Percentiles rank a stretch among this genome's conserved stretches.
These are phyloP conservation scores for Colletotrichum brevisporum DNA, from an alignment of 2,329 filamentous ascomycete species.

Conservation along the genomic window DNA sequence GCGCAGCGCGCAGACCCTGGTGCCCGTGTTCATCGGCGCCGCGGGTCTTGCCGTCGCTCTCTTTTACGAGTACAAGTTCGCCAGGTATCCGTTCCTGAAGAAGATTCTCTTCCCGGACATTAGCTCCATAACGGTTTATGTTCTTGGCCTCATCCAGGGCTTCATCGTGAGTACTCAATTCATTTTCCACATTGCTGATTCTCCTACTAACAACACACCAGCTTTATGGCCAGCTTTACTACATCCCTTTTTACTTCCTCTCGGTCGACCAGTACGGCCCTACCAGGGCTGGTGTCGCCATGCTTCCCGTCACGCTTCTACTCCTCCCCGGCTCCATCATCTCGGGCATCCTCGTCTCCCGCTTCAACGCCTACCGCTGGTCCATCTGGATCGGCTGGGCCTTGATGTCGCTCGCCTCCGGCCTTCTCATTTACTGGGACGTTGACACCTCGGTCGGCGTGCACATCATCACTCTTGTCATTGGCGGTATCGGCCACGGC, in stretches of 20 bases:
- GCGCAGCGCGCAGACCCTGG: slow-evolving; percentile 55
- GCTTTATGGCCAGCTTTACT: slow-evolving; percentile 51
- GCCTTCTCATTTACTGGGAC: slow-evolving; percentile 42
- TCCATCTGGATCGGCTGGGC: slow-evolving; percentile 55
- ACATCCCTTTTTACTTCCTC: slow-evolving; percentile 56
- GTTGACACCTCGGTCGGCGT: slow-evolving; percentile 33
- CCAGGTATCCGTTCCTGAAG: slow-evolving; percentile 50
- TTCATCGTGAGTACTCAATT: slow-evolving; percentile 48
- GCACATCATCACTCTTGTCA: slow-evolving; percentile 39
- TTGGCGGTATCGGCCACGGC: slow-evolving; percentile 43
- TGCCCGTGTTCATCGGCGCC: slow-evolving; percentile 59
- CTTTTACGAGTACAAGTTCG: slow-evolving; percentile 53
- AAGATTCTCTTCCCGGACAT: slow-evolving; percentile 48
- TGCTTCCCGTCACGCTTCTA: slow-evolving; percentile 51
- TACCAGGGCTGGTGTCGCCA: slow-evolving; percentile 51
- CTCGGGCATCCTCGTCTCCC: slow-evolving; percentile 48
- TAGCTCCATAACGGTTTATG: slow-evolving; percentile 49
- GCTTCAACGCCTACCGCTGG: slow-evolving; percentile 53
- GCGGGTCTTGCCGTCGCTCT: slow-evolving; percentile 54
- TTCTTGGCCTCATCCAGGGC: slow-evolving; percentile 50
- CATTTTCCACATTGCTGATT: not conserved
- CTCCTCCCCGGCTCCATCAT: slow-evolving; percentile 52
- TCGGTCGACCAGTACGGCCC: slow-evolving; percentile 51
- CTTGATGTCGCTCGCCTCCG: slow-evolving; percentile 34
- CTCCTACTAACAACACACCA: not conserved